Evolutionary conservation across 2,329 filamentous ascomycete species (phyloP).

Genomic region (Cercospora zeina): DNA sequence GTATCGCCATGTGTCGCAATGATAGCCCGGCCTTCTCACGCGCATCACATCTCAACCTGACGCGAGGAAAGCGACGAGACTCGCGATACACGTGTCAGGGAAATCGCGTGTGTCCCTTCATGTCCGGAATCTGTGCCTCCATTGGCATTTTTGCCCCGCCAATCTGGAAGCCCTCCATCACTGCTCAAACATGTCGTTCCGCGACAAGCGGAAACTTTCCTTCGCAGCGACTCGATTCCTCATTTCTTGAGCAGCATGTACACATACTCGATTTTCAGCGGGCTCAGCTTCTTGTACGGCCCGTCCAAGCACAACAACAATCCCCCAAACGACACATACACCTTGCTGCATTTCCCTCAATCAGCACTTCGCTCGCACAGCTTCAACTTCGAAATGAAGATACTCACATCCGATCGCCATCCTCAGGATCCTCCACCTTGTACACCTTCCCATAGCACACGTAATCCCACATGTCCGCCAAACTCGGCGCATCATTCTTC

Average conservation of each 20-base stretch:
- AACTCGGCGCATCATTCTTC: conserved; percentile 57
- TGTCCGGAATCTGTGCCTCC: neutral
- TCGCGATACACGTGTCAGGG: too few species aligned
- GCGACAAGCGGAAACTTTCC: neutral
- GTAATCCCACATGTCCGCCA: conserved; percentile 82
- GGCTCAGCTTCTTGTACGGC: conserved; percentile 92
- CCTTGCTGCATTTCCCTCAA: conserved; percentile 64
- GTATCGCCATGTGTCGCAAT: too few species aligned
- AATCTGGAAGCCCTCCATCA: neutral
- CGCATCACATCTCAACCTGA: too few species aligned
- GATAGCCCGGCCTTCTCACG: too few species aligned
- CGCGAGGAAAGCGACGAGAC: too few species aligned
- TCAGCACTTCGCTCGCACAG: conserved; percentile 31
- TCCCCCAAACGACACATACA: conserved; percentile 91
- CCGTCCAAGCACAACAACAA: conserved; percentile 87
- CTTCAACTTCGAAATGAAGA: conserved; percentile 29
- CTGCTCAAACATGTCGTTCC: neutral
- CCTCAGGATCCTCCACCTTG: conserved; percentile 74
- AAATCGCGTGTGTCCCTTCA: too few species aligned
- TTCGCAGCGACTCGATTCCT: neutral
- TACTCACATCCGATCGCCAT: conserved; percentile 80
- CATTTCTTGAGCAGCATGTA: conserved; percentile 94
- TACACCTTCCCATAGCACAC: conserved; percentile 88
- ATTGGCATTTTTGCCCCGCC: neutral
- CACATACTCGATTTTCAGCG: conserved; percentile 86